These are phyloP conservation scores for Hygrocybe punicea DNA, from an alignment of 768 basidiomycete genomes.

Conservation along the genomic window DNA sequence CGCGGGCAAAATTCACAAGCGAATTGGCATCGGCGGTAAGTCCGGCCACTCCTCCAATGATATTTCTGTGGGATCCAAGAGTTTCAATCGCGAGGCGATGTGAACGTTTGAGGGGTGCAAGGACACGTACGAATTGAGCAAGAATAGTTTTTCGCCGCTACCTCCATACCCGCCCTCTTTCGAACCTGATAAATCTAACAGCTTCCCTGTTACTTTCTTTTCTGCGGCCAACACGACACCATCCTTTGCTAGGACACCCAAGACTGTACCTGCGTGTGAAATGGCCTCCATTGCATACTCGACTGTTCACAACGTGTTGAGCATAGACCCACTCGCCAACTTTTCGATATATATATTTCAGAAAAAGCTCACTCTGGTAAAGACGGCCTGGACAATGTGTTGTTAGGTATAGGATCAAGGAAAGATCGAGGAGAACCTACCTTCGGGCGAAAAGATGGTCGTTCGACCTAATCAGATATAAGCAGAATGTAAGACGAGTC, in stretches of 20 bases:
- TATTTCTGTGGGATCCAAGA: constrained; percentile 58
- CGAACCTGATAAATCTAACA: constrained; percentile 82
- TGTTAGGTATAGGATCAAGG: constrained; percentile 11
- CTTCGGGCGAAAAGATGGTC: constrained; percentile 99
- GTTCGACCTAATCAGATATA: constrained; percentile 68
- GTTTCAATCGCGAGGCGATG: not conserved
- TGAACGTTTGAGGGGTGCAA: not conserved
- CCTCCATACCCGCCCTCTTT: constrained; percentile 92
- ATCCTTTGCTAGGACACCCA: constrained; percentile 87
- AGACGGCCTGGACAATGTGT: constrained; percentile 79
- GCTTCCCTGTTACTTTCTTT: constrained; percentile 98
- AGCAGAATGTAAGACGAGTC: constrained; percentile 19
- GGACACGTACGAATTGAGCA: constrained; percentile 87
- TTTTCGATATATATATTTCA: too few relatives aligned
- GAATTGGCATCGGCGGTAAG: constrained; percentile 98
- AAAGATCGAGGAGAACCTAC: constrained; percentile 38
- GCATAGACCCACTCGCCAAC: too few relatives aligned
- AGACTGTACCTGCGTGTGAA: constrained; percentile 90
- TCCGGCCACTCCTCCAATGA: constrained; percentile 92
- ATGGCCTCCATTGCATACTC: constrained; percentile 99
- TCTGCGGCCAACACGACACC: constrained; percentile 91
- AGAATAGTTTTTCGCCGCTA: constrained; percentile 96
- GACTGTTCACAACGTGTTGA: constrained; percentile 50
- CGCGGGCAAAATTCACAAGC: constrained; percentile 89
- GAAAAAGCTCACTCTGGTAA: constrained; percentile 85